phyloP scores from a whole-genome alignment of 2,329 filamentous ascomycete species.

The Thielaviopsis euricoi region DNA sequence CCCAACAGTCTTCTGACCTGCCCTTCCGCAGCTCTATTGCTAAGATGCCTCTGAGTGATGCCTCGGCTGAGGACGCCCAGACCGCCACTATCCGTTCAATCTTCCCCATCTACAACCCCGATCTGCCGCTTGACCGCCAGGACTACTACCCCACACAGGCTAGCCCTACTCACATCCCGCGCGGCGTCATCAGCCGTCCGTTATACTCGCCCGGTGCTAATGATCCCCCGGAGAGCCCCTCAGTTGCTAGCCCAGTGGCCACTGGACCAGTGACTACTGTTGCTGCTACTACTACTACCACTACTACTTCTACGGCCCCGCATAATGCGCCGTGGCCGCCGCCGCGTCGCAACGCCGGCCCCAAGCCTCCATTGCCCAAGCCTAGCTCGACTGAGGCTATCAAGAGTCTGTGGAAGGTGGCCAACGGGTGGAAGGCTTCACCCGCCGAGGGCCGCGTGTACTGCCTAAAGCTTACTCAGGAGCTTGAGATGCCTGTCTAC shows the following conservation, averaged over 20 bases:
- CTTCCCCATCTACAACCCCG: slow-evolving; percentile 59
- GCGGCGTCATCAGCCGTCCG: slow-evolving; percentile 47
- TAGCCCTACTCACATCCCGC: slow-evolving; percentile 46
- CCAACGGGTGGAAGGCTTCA: slow-evolving; percentile 52
- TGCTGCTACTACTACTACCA: not conserved
- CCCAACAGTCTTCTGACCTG: not conserved
- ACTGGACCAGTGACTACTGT: not conserved
- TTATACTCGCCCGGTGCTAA: slow-evolving; percentile 34
- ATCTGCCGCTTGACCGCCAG: slow-evolving; percentile 48
- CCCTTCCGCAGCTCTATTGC: slow-evolving; percentile 38
- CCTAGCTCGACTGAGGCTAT: slow-evolving; percentile 44
- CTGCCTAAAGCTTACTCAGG: slow-evolving; percentile 39
- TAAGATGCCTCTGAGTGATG: slow-evolving; percentile 31
- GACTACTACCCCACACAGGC: slow-evolving; percentile 52
- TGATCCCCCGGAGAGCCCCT: slow-evolving; percentile 13
- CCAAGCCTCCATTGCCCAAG: slow-evolving; percentile 29
- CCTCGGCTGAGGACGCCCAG: slow-evolving; percentile 16
- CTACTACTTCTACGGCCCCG: slow-evolving; percentile 1
- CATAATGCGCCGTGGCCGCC: slow-evolving; percentile 13
- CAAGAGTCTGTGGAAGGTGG: slow-evolving; percentile 49
- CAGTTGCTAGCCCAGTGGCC: not conserved
- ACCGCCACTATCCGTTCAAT: slow-evolving; percentile 46
- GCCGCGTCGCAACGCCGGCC: slow-evolving; percentile 20
- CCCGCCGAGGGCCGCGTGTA: slow-evolving; percentile 40
- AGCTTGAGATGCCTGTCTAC: slow-evolving; percentile 47